phyloP scores from a whole-genome alignment of 2,329 filamentous ascomycete species.

The Uncinocarpus reesii region DNA sequence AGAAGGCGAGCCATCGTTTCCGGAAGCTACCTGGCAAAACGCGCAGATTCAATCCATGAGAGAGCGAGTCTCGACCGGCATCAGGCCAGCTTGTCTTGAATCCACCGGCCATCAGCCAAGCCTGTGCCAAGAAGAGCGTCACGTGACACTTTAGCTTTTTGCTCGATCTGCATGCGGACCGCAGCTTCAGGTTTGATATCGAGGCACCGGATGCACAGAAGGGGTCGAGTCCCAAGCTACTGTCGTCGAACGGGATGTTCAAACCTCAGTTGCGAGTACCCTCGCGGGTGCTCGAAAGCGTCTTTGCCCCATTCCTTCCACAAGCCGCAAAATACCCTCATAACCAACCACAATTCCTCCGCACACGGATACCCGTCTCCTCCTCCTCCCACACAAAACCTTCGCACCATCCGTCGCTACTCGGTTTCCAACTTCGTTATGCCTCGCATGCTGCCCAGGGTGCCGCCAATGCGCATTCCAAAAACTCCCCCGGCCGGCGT shows the following conservation, averaged over 20 bases:
- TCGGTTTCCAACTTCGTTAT: conserved; percentile 44
- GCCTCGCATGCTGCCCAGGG: conserved; percentile 57
- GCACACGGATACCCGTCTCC: conserved; percentile 16
- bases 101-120: not conserved
- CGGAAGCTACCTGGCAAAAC: not conserved
- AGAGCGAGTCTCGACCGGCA: no score
- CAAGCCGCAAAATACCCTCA: conserved; percentile 10
- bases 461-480: conserved; percentile 55
- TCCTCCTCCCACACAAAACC: not conserved
- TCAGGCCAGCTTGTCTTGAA: not conserved
- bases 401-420: conserved; percentile 25
- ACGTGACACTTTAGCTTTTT: not conserved
- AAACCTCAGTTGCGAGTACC: conserved; percentile 35
- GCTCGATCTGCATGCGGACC: no score
- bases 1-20: not conserved
- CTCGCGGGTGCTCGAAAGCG: conserved; percentile 31
- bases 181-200: no score
- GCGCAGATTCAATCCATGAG: no score
- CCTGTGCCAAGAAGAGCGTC: not conserved
- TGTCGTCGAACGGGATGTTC: conserved; percentile 28
- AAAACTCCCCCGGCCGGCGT: conserved; percentile 68
- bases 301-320: conserved; percentile 27
- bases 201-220: conserved; percentile 1
- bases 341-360: conserved; percentile 16
- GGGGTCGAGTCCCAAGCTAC: conserved; percentile 8